Evolutionary conservation across 1,139 yeast genomes (phyloP), one percentile per base, ranked within the genome.

Genomic region (Diutina ranongensis): DNA sequence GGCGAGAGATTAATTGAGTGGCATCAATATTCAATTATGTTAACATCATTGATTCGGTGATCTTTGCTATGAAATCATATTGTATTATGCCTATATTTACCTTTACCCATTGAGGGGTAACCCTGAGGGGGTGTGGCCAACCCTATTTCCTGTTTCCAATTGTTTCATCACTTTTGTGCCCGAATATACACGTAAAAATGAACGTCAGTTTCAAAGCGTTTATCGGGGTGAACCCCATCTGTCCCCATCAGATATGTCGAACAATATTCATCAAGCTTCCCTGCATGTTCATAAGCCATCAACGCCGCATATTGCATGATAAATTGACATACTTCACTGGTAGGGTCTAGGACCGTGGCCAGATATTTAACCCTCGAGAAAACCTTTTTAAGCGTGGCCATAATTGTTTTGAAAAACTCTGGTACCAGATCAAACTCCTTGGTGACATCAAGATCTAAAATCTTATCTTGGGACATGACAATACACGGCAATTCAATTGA

Each of bases 301-400:
- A 38, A 20, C 18, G 31, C 31, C 31, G 31, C 16, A 32, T 38
- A 25, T 5, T 38, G 31, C 32, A 38, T 38, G 12, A 38, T 13
- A 38, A 38, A 38, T 32, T n/a, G 42, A 16, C 42, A 38, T 20
- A 38, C 42, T 16, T 38, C 32, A 27, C 16, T 38, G 21, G 32
- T 22, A 13, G 42, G 42, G 16, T 38, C 42, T 9, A 38, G 32
- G n/a, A 38, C 42, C 32, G 28, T 15, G 31, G 22, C 42, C 42
- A 38, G 42, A 10, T 38, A 38, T 27, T 38, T 38, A 9, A 38
- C 32, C 31, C 10, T 7, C n/a, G 20, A 10, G n/a, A 38, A 38
- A 3, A 15, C 22, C 42, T 38, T 38, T 15, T 38, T 38, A 3
- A 38, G 5, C 3, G 10, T 9, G 2, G 32, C 20, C 42, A 38